Percentiles rank a stretch among this genome's conserved stretches.
phyloP scores from a whole-genome alignment of 352 stramenopile genomes.

The Globisporangium yorkense region DNA sequence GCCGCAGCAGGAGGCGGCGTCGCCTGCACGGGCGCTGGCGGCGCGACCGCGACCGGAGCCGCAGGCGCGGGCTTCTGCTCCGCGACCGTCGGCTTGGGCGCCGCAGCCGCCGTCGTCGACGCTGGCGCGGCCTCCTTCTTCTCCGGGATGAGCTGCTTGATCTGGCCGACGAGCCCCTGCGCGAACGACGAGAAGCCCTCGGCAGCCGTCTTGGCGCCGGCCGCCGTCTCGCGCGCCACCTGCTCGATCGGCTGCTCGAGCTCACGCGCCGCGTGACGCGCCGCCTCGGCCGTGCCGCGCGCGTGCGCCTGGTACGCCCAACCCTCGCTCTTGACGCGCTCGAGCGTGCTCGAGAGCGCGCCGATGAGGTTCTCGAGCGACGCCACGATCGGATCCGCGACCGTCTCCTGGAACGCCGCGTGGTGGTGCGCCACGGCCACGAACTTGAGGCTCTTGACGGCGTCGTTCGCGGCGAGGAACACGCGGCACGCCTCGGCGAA shows the following conservation, averaged over 20 bases:
- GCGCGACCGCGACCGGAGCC: neutral
- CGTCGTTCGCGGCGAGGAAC: conserved; percentile 27
- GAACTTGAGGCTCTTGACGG: conserved; percentile 66
- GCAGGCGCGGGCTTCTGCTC: conserved; percentile 10
- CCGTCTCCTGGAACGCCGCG: conserved; percentile 36
- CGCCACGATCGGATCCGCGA: conserved; percentile 47
- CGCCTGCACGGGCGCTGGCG: conserved; percentile 1
- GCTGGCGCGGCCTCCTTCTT: conserved; percentile 25
- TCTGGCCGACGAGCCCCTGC: conserved; percentile 54
- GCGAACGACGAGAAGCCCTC: conserved; percentile 61
- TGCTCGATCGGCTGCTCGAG: conserved; percentile 34
- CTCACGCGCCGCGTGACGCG: conserved; percentile 26
- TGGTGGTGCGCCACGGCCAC: conserved; percentile 37
- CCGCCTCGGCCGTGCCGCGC: conserved; percentile 23
- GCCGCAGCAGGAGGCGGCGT: neutral
- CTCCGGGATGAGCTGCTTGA: conserved; percentile 55
- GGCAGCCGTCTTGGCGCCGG: conserved; percentile 33
- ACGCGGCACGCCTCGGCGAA: conserved; percentile 53
- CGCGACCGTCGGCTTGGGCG: conserved; percentile 8
- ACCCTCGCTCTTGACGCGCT: conserved; percentile 47
- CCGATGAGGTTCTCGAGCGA: conserved; percentile 57
- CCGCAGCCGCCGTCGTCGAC: neutral
- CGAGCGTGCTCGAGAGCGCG: conserved; percentile 38
- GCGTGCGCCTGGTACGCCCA: conserved; percentile 9
- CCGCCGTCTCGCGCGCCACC: conserved; percentile 29